Percentiles rank a stretch among this genome's conserved stretches.
Conservation (phyloP, 2,329 filamentous ascomycete species). For the Fonsecaea pedrosoi region DNA sequence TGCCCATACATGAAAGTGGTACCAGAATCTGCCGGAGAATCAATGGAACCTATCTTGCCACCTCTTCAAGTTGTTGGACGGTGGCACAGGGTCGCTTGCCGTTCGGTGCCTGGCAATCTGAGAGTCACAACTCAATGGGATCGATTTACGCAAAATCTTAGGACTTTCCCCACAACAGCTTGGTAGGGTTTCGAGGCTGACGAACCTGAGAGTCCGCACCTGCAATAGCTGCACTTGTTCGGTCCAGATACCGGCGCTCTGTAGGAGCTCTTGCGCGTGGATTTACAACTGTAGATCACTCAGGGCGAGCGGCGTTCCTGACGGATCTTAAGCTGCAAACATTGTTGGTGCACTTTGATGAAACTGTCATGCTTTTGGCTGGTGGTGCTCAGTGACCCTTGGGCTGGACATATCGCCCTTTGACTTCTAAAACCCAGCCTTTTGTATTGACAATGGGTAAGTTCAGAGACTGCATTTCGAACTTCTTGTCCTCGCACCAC, state of each 20-base stretch:
- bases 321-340: not conserved
- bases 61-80: not conserved
- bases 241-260: not conserved
- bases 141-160: not conserved
- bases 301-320: not conserved
- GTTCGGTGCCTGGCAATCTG: not conserved
- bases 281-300: not conserved
- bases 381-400: no score
- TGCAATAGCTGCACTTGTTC: not conserved
- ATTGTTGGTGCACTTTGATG: not conserved
- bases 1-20: not conserved
- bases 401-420: no score
- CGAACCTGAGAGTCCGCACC: not conserved
- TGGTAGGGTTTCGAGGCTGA: not conserved
- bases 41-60: not conserved
- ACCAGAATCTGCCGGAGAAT: not conserved
- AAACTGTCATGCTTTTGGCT: not conserved
- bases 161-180: not conserved
- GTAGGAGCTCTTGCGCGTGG: not conserved
- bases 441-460: no score
- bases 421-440: no score
- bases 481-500: no score
- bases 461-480: no score
- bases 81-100: not conserved
- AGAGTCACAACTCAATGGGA: not conserved